Conservation (phyloP, 2,329 filamentous ascomycete species). For the Fusarium camptoceras region DNA sequence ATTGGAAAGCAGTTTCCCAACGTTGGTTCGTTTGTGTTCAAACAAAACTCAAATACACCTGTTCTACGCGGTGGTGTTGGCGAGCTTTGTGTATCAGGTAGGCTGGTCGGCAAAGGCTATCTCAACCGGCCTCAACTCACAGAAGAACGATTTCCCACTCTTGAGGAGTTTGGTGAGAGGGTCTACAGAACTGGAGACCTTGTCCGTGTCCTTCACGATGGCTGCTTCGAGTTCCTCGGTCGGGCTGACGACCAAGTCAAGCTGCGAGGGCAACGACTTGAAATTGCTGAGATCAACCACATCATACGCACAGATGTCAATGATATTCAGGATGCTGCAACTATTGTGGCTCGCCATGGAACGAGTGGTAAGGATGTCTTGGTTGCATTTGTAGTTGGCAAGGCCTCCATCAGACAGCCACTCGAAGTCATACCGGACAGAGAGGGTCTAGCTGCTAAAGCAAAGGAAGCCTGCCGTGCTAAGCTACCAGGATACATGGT, state of each 20-base stretch:
- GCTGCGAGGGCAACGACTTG: slow-evolving; percentile 86
- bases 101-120: slow-evolving; percentile 90
- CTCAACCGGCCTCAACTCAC: slow-evolving; percentile 85
- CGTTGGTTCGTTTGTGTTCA: slow-evolving; percentile 84
- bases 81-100: slow-evolving; percentile 89
- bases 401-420: neutral
- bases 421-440: slow-evolving; percentile 47
- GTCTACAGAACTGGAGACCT: slow-evolving; percentile 92
- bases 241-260: slow-evolving; percentile 94
- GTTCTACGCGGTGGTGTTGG: slow-evolving; percentile 84
- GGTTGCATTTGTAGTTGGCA: slow-evolving; percentile 74
- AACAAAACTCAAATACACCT: slow-evolving; percentile 74
- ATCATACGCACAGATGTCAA: slow-evolving; percentile 73
- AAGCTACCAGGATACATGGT: slow-evolving; percentile 89
- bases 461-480: slow-evolving; percentile 73
- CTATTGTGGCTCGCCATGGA: slow-evolving; percentile 77
- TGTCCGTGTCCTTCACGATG: slow-evolving; percentile 82
- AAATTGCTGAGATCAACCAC: slow-evolving; percentile 92
- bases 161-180: slow-evolving; percentile 67
- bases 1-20: slow-evolving; percentile 90
- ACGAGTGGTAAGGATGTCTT: slow-evolving; percentile 84
- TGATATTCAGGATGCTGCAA: slow-evolving; percentile 76
- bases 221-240: slow-evolving; percentile 87
- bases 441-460: slow-evolving; percentile 56
- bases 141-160: slow-evolving; percentile 76